These are phyloP conservation scores for Penicillium sp. DNA, from an alignment of 2,329 filamentous ascomycete genomes.

Conservation along the genomic window DNA sequence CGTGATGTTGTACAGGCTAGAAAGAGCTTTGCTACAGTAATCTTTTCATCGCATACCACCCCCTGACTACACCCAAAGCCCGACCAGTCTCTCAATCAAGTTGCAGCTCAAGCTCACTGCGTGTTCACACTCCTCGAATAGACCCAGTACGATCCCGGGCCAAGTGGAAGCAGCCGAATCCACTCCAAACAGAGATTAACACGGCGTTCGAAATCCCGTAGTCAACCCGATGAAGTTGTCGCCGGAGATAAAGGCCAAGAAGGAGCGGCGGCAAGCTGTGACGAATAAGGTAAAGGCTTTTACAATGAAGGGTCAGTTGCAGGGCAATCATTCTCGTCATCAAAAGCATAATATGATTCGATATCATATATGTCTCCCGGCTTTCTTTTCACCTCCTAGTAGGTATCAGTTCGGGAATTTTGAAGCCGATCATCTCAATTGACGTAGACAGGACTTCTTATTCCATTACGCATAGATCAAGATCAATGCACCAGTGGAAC, in stretches of 20 bases:
- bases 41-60: too few relatives aligned
- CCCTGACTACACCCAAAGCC: slow-evolving; percentile 19
- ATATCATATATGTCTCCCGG: slow-evolving; percentile 1
- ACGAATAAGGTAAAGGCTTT: slow-evolving; percentile 15
- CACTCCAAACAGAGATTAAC: slow-evolving; percentile 56
- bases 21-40: too few relatives aligned
- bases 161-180: slow-evolving; percentile 42
- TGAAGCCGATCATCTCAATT: neutral
- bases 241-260: slow-evolving; percentile 42
- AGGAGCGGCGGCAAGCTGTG: slow-evolving; percentile 23
- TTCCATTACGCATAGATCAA: neutral
- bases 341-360: neutral
- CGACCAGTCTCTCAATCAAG: slow-evolving; percentile 37
- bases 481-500: slow-evolving; percentile 8
- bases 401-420: neutral
- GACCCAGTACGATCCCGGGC: slow-evolving; percentile 39
- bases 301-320: neutral
- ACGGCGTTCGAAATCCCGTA: slow-evolving; percentile 53
- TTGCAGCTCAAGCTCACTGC: slow-evolving; percentile 38
- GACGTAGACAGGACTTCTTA: neutral
- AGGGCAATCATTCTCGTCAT: neutral
- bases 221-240: slow-evolving; percentile 46
- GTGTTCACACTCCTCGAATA: slow-evolving; percentile 35
- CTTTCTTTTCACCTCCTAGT: neutral
- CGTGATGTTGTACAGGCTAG: too few relatives aligned